phyloP scores from a whole-genome alignment of 2,329 filamentous ascomycete genomes.

The Ramichloridium luteum region DNA sequence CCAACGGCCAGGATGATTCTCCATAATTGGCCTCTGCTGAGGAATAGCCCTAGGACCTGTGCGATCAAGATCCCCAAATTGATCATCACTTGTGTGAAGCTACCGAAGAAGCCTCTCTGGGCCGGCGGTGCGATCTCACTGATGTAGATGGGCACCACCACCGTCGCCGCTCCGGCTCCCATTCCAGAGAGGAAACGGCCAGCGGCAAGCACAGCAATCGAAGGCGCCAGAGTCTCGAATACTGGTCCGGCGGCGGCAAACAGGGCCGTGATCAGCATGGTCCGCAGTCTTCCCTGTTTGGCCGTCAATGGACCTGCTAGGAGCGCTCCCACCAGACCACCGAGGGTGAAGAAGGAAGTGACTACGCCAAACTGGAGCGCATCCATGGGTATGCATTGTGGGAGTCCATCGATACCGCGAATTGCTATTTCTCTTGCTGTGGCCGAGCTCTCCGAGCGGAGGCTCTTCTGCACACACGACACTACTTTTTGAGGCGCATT shows the following conservation, averaged over 20 bases:
- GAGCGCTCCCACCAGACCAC: conserved; percentile 74
- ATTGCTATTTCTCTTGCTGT: conserved; percentile 1
- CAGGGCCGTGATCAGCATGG: conserved; percentile 65
- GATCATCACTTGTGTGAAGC: conserved; percentile 83
- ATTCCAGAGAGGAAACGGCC: conserved; percentile 72
- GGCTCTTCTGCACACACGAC: conserved; percentile 59
- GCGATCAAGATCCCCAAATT: conserved; percentile 74
- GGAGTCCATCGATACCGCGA: conserved; percentile 28
- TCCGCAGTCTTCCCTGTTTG: conserved; percentile 57
- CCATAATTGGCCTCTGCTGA: conserved; percentile 72
- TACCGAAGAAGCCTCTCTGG: conserved; percentile 52
- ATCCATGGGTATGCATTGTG: conserved; percentile 81
- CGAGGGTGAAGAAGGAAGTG: conserved; percentile 82
- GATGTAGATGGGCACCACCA: conserved; percentile 89
- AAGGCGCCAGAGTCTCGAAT: conserved; percentile 59
- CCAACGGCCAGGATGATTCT: conserved; percentile 68
- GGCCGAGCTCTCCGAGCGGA: conserved; percentile 17
- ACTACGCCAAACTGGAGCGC: conserved; percentile 71
- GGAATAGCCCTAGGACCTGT: conserved; percentile 75
- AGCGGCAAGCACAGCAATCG: conserved; percentile 53
- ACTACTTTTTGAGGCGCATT: conserved; percentile 93
- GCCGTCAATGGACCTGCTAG: conserved; percentile 68
- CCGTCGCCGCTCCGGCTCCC: conserved; percentile 77
- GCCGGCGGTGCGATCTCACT: conserved; percentile 73
- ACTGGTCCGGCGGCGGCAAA: conserved; percentile 66